Base-by-base conservation (phyloP, 208 protist species). In the Kentomonas sorsogonicus region DNA sequence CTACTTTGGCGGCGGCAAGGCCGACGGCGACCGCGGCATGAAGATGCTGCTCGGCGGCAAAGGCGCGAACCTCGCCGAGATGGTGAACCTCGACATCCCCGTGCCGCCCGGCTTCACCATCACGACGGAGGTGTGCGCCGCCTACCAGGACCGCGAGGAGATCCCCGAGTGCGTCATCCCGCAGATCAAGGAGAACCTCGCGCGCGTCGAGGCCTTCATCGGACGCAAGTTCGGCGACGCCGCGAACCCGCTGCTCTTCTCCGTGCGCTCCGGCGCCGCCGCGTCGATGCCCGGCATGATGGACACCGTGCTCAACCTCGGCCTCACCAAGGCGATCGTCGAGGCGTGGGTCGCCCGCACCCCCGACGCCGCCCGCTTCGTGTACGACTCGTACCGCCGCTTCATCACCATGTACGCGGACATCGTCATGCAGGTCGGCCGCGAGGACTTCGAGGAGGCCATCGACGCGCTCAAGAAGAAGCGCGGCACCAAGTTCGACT, bases 271-370 rank as follows among this genome's bases (percentile, higher is more conserved):
- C 23, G 95, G 95, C 41, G 95, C 95, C 43, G 82, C 84, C 5
- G 83, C 96, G 13, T 98, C 95, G 27, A 98, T 98, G 95, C 95
- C 95, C 39, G 95, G 95, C 27, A 97, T 98, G 95, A 96, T 97
- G 89, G 91, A 95, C 72, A 96, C 94, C 23, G 89, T 98, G 25
- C 78, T 98, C 52, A 98, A 98, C 73, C 81, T 98, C 45, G 94
- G 94, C 36, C 69, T 97, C 30, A 97, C 97, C 69, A 90, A 94
- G 57, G 65, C 53, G 0, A 86, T 70, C 30, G 82, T 91, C 26
- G 76, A 89, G 26, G 82, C 82, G 47, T 78, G 95, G 66, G 82
- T 86, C 38, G 58, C 50, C 23, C 69, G 79, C 40, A 61, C 73
- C 16, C 73, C 78, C 20, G 56, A 81, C 38, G 86, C 93, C 57